Evolutionary conservation across 306 rosid genomes (phyloP).

Genomic region (Prunus mume): DNA sequence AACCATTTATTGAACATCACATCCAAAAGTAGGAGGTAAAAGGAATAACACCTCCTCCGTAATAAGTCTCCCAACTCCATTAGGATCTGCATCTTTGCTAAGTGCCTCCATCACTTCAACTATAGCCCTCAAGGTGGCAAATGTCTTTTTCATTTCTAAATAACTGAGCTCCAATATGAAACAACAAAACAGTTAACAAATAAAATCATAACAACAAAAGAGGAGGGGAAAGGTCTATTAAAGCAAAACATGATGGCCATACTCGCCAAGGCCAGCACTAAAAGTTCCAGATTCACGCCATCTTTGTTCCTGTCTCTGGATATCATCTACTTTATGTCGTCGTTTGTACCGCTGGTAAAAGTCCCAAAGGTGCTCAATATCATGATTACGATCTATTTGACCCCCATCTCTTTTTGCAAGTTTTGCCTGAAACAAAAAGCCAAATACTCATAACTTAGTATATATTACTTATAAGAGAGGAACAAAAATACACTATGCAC

Average conservation of each 20-base stretch:
- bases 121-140: constrained; percentile 78
- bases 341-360: constrained; percentile 75
- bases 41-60: constrained; percentile 70
- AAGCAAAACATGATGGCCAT: constrained; percentile 32
- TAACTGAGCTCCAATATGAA: constrained; percentile 51
- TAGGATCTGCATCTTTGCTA: constrained; percentile 77
- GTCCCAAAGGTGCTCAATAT: constrained; percentile 78
- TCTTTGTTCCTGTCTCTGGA: constrained; percentile 72
- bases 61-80: constrained; percentile 75
- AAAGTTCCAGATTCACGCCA: constrained; percentile 81
- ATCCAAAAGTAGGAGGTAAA: constrained; percentile 18
- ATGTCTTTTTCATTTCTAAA: constrained; percentile 60
- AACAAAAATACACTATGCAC: background rate
- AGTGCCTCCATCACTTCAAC: constrained; percentile 94
- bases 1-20: constrained; percentile 10
- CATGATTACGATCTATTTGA: constrained; percentile 74
- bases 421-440: constrained; percentile 67
- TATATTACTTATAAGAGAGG: background rate
- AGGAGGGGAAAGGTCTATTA: background rate
- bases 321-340: constrained; percentile 72
- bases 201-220: constrained; percentile 7
- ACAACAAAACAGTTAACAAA: constrained; percentile 27
- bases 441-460: constrained; percentile 18
- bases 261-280: constrained; percentile 77
- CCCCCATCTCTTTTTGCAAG: constrained; percentile 76